These are phyloP conservation scores for Mortierella sp. DNA, from an alignment of 371 early-diverging fungal genomes.

Conservation along the genomic window DNA sequence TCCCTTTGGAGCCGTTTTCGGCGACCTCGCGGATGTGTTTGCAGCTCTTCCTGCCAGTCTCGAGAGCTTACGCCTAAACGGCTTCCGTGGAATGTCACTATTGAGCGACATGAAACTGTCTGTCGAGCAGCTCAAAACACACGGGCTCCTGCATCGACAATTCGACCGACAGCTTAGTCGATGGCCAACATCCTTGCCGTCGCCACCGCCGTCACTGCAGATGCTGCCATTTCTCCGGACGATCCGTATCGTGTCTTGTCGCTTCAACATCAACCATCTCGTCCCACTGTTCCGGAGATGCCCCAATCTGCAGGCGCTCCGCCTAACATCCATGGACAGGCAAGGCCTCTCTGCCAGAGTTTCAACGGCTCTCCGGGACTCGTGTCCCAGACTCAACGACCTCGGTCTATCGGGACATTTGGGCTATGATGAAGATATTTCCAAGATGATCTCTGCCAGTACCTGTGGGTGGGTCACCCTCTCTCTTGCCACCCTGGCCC, in stretches of 20 bases:
- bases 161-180: not conserved
- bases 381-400: not conserved
- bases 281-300: not conserved
- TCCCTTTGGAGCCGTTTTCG: not conserved
- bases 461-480: not conserved
- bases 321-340: not conserved
- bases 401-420: not conserved
- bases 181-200: not conserved
- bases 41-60: not conserved
- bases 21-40: not conserved
- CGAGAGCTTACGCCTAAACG: not conserved
- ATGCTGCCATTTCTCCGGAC: not conserved
- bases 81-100: not conserved
- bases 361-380: not conserved
- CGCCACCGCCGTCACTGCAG: not conserved
- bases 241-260: not conserved
- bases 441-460: not conserved
- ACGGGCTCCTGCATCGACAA: no score
- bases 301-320: not conserved
- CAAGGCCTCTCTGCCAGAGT: not conserved
- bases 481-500: not conserved
- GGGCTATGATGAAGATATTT: not conserved
- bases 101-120: no score
- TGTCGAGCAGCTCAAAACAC: not conserved
- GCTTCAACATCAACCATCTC: not conserved